Evolutionary conservation across 495 filamentous ascomycete genomes (phyloP).

Genomic region (Choiromyces venosus): DNA sequence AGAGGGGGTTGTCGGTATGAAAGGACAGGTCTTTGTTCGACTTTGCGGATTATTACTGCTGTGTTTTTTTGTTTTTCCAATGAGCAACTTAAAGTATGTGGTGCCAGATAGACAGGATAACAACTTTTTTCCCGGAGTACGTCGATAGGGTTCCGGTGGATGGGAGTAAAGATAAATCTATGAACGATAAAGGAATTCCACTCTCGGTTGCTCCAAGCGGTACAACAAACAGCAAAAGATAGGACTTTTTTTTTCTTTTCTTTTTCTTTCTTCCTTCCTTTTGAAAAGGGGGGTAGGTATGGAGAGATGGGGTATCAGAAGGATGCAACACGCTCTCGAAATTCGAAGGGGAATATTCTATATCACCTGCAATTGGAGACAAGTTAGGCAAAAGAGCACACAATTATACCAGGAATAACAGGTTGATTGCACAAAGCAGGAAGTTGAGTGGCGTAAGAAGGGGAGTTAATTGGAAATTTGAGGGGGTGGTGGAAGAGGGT

Average conservation of each 20-base stretch:
- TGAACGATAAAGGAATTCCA: constrained; percentile 21
- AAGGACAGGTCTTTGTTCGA: constrained; percentile 26
- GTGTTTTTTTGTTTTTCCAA: constrained; percentile 19
- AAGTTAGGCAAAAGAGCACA: not conserved
- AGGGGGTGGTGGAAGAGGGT: not conserved
- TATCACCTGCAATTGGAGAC: not conserved
- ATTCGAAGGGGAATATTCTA: not conserved
- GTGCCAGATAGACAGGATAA: constrained; percentile 34
- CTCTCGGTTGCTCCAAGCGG: constrained; percentile 17
- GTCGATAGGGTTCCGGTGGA: constrained; percentile 10
- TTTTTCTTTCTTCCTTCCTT: not conserved
- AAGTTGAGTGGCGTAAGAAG: not conserved
- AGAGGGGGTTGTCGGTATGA: constrained; percentile 23
- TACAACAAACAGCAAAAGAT: not conserved
- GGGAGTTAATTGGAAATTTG: not conserved
- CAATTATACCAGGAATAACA: not conserved
- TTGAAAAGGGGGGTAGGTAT: constrained; percentile 5
- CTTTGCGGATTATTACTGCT: constrained; percentile 15
- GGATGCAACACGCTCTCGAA: not conserved
- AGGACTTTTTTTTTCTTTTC: not conserved
- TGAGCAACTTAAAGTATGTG: constrained; percentile 5
- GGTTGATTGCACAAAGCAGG: not conserved
- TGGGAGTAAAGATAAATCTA: constrained; percentile 19
- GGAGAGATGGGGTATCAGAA: constrained; percentile 20
- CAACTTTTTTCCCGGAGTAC: constrained; percentile 10